Conservation (phyloP, 1,284 basidiomycete species). For the Austroboletus niveus region DNA sequence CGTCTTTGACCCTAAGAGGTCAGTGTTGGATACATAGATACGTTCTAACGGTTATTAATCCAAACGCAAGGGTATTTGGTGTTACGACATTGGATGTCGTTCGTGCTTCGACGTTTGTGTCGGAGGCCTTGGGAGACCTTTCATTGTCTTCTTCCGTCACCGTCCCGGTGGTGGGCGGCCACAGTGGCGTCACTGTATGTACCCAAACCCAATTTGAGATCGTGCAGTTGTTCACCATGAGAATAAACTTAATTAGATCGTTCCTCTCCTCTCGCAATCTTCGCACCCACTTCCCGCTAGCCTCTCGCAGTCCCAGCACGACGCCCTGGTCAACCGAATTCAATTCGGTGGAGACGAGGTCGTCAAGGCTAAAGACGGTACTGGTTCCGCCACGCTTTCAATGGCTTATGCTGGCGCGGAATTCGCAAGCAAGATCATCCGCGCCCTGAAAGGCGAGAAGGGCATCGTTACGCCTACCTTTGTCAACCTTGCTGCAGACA, state of each 20-base stretch:
- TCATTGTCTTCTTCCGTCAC: slow-evolving; percentile 66
- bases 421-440: slow-evolving; percentile 78
- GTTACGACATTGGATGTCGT: slow-evolving; percentile 98
- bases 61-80: slow-evolving; percentile 76
- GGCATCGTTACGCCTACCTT: slow-evolving; percentile 85
- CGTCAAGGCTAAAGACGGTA: slow-evolving; percentile 89
- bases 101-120: slow-evolving; percentile 92
- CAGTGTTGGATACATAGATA: slow-evolving; percentile 29
- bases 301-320: slow-evolving; percentile 40
- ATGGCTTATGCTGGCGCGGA: slow-evolving; percentile 92
- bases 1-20: slow-evolving; percentile 88
- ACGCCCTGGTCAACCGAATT: slow-evolving; percentile 80
- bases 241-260: slow-evolving; percentile 58
- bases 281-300: slow-evolving; percentile 13
- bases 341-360: slow-evolving; percentile 97
- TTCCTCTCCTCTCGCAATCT: slow-evolving; percentile 69
- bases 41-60: slow-evolving; percentile 1
- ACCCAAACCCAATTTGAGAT: slow-evolving; percentile 13
- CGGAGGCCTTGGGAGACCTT: slow-evolving; percentile 52
- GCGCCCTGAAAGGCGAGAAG: slow-evolving; percentile 86
- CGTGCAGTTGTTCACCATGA: slow-evolving; percentile 7
- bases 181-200: slow-evolving; percentile 86
- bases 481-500: slow-evolving; percentile 80
- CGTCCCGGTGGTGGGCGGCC: slow-evolving; percentile 93
- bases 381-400: slow-evolving; percentile 83